phyloP scores from a whole-genome alignment of 352 stramenopile species.

The Phytophthora sojae region DNA sequence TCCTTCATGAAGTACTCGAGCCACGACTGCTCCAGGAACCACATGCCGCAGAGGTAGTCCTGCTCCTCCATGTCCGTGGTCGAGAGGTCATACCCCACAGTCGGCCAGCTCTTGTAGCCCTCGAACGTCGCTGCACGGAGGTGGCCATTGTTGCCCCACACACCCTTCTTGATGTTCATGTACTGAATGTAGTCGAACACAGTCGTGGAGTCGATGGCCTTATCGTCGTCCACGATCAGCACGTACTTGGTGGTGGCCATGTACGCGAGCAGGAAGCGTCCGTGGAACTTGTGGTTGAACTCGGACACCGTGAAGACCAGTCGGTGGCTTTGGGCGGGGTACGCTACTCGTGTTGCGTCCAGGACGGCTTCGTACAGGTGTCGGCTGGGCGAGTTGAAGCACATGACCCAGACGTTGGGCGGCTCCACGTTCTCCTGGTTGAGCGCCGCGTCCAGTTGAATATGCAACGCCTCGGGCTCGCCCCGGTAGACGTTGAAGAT shows the following conservation, averaged over 20 bases:
- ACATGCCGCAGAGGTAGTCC: conserved; percentile 64
- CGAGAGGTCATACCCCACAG: background rate
- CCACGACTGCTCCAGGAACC: conserved; percentile 59
- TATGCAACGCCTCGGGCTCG: conserved; percentile 37
- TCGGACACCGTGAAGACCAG: conserved; percentile 41
- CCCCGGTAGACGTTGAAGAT: conserved; percentile 73
- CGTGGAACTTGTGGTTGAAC: conserved; percentile 55
- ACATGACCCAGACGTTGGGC: conserved; percentile 55
- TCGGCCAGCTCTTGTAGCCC: background rate
- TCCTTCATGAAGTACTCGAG: conserved; percentile 66
- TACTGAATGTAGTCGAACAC: conserved; percentile 42
- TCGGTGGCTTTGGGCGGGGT: conserved; percentile 14
- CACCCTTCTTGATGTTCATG: conserved; percentile 18
- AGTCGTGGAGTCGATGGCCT: conserved; percentile 39
- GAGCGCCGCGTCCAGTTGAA: conserved; percentile 44
- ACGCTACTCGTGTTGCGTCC: conserved; percentile 11
- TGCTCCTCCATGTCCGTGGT: conserved; percentile 24
- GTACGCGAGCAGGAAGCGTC: conserved; percentile 51
- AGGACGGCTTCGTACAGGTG: conserved; percentile 42
- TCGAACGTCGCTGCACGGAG: background rate
- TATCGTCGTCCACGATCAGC: conserved; percentile 49
- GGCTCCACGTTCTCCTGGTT: conserved; percentile 37
- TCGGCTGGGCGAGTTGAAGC: conserved; percentile 46
- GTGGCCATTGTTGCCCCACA: background rate
- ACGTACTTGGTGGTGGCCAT: conserved; percentile 58